phyloP scores from a whole-genome alignment of 371 early-diverging fungal species.

The Choanephora cucurbitarum region DNA sequence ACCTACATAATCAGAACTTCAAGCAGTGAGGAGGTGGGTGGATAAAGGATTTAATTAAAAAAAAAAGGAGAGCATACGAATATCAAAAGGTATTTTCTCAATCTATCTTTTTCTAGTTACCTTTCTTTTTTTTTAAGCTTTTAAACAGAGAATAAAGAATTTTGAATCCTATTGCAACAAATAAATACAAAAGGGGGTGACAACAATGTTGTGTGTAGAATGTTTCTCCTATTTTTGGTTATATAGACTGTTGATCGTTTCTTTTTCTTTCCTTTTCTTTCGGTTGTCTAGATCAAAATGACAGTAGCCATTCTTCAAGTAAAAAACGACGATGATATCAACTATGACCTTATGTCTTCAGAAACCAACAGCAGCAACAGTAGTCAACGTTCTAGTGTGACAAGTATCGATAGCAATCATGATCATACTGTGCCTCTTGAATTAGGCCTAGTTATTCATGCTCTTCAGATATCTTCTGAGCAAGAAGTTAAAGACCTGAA shows the following conservation, averaged over 20 bases:
- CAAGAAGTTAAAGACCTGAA: background rate
- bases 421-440: slow-evolving; percentile 14
- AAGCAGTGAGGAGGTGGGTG: background rate
- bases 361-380: background rate
- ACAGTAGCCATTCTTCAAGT: background rate
- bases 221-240: no score
- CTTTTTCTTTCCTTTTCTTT: background rate
- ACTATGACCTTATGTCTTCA: background rate
- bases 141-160: no score
- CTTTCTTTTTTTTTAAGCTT: no score
- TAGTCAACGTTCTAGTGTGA: slow-evolving; percentile 17
- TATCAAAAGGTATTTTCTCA: no score
- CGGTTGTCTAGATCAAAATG: background rate
- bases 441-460: slow-evolving; percentile 16
- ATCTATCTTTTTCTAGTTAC: no score
- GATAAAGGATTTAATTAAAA: background rate
- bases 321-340: background rate
- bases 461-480: background rate
- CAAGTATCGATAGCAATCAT: slow-evolving; percentile 17
- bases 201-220: no score
- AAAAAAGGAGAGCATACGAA: no score
- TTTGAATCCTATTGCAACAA: no score
- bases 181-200: no score
- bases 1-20: background rate
- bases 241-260: background rate